phyloP scores from a whole-genome alignment of 306 rosid species.

The Rosa rugosa region DNA sequence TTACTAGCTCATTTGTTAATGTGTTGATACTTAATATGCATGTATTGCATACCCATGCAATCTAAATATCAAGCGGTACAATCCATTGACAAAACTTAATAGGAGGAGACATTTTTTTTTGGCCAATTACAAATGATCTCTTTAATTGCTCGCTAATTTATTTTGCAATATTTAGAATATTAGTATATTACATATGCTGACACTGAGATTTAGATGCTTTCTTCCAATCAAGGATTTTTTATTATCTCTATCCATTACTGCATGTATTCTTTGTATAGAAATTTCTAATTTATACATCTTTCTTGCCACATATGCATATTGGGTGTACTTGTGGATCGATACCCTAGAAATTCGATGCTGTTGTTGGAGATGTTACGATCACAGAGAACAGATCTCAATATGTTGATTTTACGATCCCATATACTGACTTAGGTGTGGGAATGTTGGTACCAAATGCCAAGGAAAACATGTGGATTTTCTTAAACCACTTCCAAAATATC shows the following conservation, averaged over 20 bases:
- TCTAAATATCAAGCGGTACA: not conserved
- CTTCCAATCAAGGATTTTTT: no score
- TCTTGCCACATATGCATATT: not conserved
- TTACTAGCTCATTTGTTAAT: not conserved
- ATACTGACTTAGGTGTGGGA: conserved; percentile 12
- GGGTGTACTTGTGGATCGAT: not conserved
- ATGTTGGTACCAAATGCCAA: not conserved
- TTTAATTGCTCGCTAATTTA: no score
- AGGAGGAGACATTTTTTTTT: no score
- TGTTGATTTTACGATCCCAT: conserved; percentile 22
- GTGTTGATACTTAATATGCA: no score
- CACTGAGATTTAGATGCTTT: not conserved
- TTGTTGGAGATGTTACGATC: conserved; percentile 19
- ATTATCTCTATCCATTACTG: no score
- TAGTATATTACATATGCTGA: not conserved
- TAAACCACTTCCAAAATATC: not conserved
- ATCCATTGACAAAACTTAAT: no score
- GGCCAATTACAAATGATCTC: no score
- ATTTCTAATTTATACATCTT: no score
- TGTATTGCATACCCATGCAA: not conserved
- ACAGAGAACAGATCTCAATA: conserved; percentile 13
- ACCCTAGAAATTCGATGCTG: conserved; percentile 13
- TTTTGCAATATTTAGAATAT: no score
- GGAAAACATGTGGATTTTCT: conserved; percentile 3
- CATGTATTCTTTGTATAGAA: no score